Conservation (phyloP, 176 grass and related monocot species). For the Tuctoria greenei region DNA sequence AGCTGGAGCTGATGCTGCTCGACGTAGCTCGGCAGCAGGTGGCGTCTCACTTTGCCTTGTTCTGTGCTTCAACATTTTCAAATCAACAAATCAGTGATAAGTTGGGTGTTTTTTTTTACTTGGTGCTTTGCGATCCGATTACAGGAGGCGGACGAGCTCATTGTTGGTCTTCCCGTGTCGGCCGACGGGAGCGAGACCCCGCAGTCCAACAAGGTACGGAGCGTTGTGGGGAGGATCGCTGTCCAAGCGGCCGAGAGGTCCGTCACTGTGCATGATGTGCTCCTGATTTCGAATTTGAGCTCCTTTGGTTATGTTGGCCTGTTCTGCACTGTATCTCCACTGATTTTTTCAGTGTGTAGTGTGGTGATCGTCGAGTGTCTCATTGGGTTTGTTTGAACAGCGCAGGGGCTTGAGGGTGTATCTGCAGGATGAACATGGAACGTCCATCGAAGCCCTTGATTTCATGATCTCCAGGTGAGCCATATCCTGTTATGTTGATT, state of each 20-base stretch:
- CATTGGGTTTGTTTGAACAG: slow-evolving; percentile 32
- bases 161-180: slow-evolving; percentile 69
- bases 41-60: background rate
- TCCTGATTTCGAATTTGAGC: background rate
- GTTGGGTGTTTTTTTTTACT: background rate
- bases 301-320: background rate
- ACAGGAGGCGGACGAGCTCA: slow-evolving; percentile 57
- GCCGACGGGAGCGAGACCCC: slow-evolving; percentile 58
- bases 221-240: slow-evolving; percentile 66
- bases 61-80: background rate
- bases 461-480: slow-evolving; percentile 82
- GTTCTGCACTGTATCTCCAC: background rate
- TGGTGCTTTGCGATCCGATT: background rate
- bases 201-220: slow-evolving; percentile 81
- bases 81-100: background rate
- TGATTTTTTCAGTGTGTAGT: background rate
- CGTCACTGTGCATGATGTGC: background rate
- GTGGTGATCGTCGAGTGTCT: slow-evolving; percentile 22
- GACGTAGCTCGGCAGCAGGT: background rate
- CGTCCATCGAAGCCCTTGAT: slow-evolving; percentile 69
- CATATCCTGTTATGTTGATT: background rate
- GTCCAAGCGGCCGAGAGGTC: slow-evolving; percentile 74
- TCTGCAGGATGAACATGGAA: slow-evolving; percentile 81
- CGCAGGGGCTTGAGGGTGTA: slow-evolving; percentile 85
- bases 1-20: slow-evolving; percentile 53